These are phyloP conservation scores for Fusarium sp. DNA, from an alignment of 2,329 filamentous ascomycete genomes.

Conservation along the genomic window DNA sequence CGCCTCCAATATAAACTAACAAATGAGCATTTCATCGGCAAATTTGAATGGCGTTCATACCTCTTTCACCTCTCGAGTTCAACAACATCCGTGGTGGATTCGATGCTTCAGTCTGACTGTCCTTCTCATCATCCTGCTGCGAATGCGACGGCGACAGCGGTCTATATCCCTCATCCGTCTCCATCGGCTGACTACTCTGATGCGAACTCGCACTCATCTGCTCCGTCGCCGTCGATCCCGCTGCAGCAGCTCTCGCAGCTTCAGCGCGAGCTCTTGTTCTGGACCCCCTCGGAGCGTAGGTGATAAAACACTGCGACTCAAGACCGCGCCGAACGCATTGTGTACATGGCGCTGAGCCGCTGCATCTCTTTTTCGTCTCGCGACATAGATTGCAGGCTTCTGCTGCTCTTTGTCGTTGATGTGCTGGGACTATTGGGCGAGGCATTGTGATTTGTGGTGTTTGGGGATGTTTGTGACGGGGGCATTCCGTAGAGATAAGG, in stretches of 20 bases:
- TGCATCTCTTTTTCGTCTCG: slow-evolving; percentile 63
- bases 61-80: slow-evolving; percentile 64
- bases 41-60: slow-evolving; percentile 44
- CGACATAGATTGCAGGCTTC: slow-evolving; percentile 63
- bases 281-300: slow-evolving; percentile 49
- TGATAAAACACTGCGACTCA: slow-evolving; percentile 52
- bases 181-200: slow-evolving; percentile 11
- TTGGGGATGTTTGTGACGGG: neutral
- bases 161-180: slow-evolving; percentile 32
- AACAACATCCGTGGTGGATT: slow-evolving; percentile 58
- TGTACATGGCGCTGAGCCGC: slow-evolving; percentile 60
- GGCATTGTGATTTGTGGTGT: slow-evolving; percentile 54
- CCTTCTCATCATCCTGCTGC: slow-evolving; percentile 41
- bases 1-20: slow-evolving; percentile 62
- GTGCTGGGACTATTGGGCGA: slow-evolving; percentile 62
- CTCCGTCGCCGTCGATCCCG: neutral
- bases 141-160: slow-evolving; percentile 49
- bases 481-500: slow-evolving; percentile 1
- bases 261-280: slow-evolving; percentile 35
- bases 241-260: slow-evolving; percentile 17
- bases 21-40: neutral
- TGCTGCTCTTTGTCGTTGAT: slow-evolving; percentile 60
- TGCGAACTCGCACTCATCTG: neutral
- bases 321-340: slow-evolving; percentile 60
- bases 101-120: slow-evolving; percentile 25